Base-by-base conservation (phyloP, 352 stramenopile species). In the Aphanomyces stellatus region DNA sequence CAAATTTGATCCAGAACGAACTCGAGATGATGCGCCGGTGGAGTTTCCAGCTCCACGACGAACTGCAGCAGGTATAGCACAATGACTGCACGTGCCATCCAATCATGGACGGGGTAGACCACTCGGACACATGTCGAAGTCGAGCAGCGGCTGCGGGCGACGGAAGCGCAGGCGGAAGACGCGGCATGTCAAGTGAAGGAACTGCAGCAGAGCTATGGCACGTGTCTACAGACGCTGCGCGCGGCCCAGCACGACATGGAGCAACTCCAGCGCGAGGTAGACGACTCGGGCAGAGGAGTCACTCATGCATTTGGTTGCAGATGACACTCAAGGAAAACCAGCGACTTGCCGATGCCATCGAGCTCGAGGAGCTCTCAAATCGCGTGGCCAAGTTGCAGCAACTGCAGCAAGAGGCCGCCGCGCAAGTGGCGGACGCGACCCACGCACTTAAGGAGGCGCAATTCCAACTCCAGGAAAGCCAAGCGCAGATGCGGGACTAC, bases 21-120 rank as follows among this genome's bases (percentile, higher is more conserved):
- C 77, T 84, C 70, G 55, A 72, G 3, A 76, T 76, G 40, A 62
- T 75, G 31, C 75, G 84, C 27, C 48, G 13, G n/a, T 67, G 60
- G 60, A 67, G 27, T 35, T 40, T 27, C 10, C 60, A 67, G 46
- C 60, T 67, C 41, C 60, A 67, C 22, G 60, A 67, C 30, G 60
- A 67, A 42, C 48, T 49, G 5, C 60, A 67, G 33, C 41, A 67
- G 40, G 60, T 67, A 33, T 25, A 4, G 1, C 13, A 30, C 43
- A 1, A 28, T 31, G 24, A 1, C 6, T 62, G 5, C 10, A 11
- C 25, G 17, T 10, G 4, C 4, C 3, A 22, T 51, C n/a, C 34
- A 25, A 17, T 43, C 27, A 33, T 65, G 0, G 10, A 30, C 41
- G 30, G 33, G n/a, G 15, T 57, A 67, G 60, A 57, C 48, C n/a